These are phyloP conservation scores for Magnusiomyces magnusii DNA, from an alignment of 1,139 yeast species.

Conservation along the genomic window DNA sequence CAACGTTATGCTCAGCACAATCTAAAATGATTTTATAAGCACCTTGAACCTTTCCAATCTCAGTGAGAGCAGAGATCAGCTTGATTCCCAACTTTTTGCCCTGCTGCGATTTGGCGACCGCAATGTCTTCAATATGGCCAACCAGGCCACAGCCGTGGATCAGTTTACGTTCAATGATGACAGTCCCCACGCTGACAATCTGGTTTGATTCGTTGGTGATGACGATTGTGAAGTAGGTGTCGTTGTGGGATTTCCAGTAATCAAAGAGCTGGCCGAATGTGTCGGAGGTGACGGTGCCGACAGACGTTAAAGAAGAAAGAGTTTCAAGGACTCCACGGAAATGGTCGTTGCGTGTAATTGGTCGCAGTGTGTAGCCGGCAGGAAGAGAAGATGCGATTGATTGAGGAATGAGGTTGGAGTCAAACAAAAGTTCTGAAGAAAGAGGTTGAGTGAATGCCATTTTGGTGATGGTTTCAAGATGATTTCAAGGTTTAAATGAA, in stretches of 20 bases:
- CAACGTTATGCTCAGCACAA: constrained; percentile 73
- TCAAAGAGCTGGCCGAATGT: constrained; percentile 39
- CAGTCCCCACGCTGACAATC: constrained; percentile 38
- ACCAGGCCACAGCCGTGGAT: constrained; percentile 72
- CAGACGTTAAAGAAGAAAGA: constrained; percentile 48
- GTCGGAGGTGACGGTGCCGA: constrained; percentile 44
- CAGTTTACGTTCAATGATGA: constrained; percentile 46
- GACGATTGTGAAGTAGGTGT: constrained; percentile 47
- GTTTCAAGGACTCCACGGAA: constrained; percentile 44
- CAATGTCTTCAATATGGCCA: constrained; percentile 94
- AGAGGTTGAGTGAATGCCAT: background rate
- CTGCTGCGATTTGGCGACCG: constrained; percentile 67
- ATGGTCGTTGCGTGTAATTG: constrained; percentile 42
- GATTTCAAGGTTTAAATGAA: background rate
- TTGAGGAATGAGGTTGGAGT: constrained; percentile 26
- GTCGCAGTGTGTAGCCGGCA: constrained; percentile 47
- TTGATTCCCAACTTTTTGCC: constrained; percentile 73
- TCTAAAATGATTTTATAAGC: constrained; percentile 89
- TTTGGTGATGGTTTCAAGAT: background rate
- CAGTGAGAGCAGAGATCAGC: constrained; percentile 55
- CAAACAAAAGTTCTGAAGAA: constrained; percentile 21
- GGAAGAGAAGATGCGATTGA: constrained; percentile 36
- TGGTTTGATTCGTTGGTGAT: constrained; percentile 35
- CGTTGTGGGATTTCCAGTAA: constrained; percentile 42
- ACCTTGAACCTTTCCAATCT: constrained; percentile 51